Conservation (phyloP, 2,329 filamentous ascomycete genomes). For the Aspergillus sp. region DNA sequence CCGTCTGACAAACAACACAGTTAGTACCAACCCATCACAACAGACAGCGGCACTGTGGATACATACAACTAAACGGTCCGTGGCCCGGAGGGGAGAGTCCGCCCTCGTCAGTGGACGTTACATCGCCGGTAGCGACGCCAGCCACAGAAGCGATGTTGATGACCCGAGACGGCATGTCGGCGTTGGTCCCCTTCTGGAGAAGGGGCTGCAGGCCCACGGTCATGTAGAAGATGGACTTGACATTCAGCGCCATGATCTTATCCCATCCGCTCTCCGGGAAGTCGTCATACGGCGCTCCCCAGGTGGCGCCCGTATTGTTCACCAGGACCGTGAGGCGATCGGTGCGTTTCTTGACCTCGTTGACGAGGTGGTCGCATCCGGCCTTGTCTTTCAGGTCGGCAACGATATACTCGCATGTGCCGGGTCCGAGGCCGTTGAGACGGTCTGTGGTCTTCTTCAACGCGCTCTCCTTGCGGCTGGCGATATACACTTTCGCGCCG, state of each 20-base stretch:
- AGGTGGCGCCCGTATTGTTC: slow-evolving; percentile 4
- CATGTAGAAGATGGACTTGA: slow-evolving; percentile 7
- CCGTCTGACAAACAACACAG: not conserved
- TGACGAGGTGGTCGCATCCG: not conserved
- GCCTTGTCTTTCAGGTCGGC: slow-evolving; percentile 5
- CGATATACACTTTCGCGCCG: slow-evolving; percentile 6
- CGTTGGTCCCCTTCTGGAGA: not conserved
- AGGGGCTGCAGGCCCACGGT: slow-evolving; percentile 2
- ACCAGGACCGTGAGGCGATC: slow-evolving; percentile 4
- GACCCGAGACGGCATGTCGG: not conserved
- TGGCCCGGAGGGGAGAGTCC: slow-evolving; percentile 2
- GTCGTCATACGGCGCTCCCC: slow-evolving; percentile 6
- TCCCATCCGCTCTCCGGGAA: slow-evolving; percentile 6
- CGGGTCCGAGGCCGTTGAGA: slow-evolving; percentile 1
- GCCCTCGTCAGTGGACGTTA: slow-evolving; percentile 3
- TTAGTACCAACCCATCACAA: not conserved
- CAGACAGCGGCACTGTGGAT: not conserved
- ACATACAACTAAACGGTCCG: slow-evolving; percentile 5
- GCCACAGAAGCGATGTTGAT: slow-evolving; percentile 6
- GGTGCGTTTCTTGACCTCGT: slow-evolving; percentile 2
- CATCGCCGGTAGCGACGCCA: not conserved
- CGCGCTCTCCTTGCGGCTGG: slow-evolving; percentile 4
- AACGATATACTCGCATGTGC: slow-evolving; percentile 2
- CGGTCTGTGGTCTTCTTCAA: slow-evolving; percentile 4
- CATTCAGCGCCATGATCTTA: slow-evolving; percentile 7